Evolutionary conservation across 2,329 filamentous ascomycete genomes (phyloP), one percentile per base, ranked within the genome.

Genomic region (Pyrenophora teres): DNA sequence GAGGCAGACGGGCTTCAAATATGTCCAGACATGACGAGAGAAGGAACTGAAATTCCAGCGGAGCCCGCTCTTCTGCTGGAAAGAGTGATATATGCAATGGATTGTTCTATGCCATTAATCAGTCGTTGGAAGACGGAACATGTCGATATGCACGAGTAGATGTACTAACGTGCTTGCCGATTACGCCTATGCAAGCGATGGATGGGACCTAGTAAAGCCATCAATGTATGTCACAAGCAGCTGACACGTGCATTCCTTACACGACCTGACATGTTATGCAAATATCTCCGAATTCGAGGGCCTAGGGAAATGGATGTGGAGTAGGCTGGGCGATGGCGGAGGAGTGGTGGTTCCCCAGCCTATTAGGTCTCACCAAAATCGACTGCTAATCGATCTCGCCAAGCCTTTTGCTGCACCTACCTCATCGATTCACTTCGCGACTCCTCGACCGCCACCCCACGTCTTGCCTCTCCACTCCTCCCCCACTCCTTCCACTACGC

Each of bases 61-160:
- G 81, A 15, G 87, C 88, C 65, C 87, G 86, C 59, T 88, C 78
- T 79, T 89, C 83, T n/a, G 71, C 57, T 44, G 91, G 89, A 76
- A 97, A 96, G 71, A 96, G 85, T 54, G 90, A 87, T 65, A 96
- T 89, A 77, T 97, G 93, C 60, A 97, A 87, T 52, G 93, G 94
- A 71, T 97, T 96, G 78, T 97, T 96, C 92, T 97, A 32, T 18
- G 15, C 32, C 30, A 30, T 36, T n/a, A 2, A 36, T 66, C 15
- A 66, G 52, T 42, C 47, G 32, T 27, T 25, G 25, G 12, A 30
- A 33, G 30, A 13, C 36, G 23, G 23, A 25, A 9, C 23, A 7
- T 9, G 23, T 25, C 35, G 31, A 18, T 16, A 4, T 23, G 23
- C 5, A 55, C 40, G 59, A 55, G 45, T 13, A 37, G 15, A 25